Evolutionary conservation across 768 basidiomycete genomes (phyloP).

Genomic region (Mycena chlorophos): DNA sequence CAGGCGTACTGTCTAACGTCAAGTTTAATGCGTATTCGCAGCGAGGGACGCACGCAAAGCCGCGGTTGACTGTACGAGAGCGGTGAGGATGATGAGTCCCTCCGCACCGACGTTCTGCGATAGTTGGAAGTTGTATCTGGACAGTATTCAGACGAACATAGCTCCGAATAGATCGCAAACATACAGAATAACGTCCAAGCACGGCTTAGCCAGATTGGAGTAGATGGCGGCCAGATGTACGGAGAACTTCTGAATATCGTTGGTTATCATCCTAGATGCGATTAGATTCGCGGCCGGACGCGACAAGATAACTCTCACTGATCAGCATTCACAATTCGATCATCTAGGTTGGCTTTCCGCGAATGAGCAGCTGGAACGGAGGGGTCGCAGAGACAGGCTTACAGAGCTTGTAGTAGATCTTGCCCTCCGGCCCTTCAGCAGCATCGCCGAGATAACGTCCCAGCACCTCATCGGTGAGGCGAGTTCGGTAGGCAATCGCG

Average conservation of each 20-base stretch:
- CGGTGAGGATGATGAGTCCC: constrained; percentile 77
- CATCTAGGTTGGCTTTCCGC: constrained; percentile 81
- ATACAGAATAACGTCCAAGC: too few species aligned
- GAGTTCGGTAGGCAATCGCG: constrained; percentile 82
- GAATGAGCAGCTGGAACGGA: neutral
- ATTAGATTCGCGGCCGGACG: constrained; percentile 13
- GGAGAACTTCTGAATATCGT: constrained; percentile 93
- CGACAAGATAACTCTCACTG: constrained; percentile 52
- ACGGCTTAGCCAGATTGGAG: constrained; percentile 93
- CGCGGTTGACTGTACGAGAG: constrained; percentile 83
- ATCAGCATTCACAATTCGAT: constrained; percentile 93
- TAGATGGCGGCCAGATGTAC: constrained; percentile 91
- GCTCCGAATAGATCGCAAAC: too few species aligned
- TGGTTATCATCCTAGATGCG: constrained; percentile 78
- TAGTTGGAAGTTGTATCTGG: constrained; percentile 94
- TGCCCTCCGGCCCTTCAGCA: constrained; percentile 63
- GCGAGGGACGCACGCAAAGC: constrained; percentile 61
- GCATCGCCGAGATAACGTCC: constrained; percentile 80
- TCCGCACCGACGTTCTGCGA: constrained; percentile 94
- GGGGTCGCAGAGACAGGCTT: constrained; percentile 25
- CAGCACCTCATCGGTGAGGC: constrained; percentile 82
- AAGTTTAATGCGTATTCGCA: neutral
- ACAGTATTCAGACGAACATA: too few species aligned
- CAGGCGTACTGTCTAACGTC: constrained; percentile 62
- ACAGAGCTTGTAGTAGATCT: constrained; percentile 94